Evolutionary conservation across 768 basidiomycete species (phyloP), one percentile per base, ranked within the genome.

Genomic region (Neoboletus brunneissimus): DNA sequence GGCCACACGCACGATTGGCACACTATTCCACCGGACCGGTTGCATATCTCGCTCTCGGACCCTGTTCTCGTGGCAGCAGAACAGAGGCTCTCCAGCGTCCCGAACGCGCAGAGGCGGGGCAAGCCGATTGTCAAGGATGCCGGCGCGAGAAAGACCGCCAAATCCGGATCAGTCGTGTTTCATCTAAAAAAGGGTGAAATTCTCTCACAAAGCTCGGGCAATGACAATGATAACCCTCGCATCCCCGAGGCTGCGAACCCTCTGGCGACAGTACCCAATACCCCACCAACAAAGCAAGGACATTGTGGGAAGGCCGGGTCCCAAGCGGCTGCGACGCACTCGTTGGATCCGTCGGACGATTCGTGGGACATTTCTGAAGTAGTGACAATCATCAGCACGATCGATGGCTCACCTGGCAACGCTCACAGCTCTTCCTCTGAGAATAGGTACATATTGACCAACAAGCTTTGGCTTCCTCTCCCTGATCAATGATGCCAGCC

Each of bases 61-160:
- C 60, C 68, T 35, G 59, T 65, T 34, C 61, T 68, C 51, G 54
- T 60, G 50, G 59, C 59, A 23, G 56, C 61, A 41, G 61, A 68
- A 31, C 50, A 51, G 38, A 48, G 42, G 22, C 54, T 67, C 5
- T 50, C 54, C 34, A 18, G 13, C 18, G 32, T 37, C 9, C 58
- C 52, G 13, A 40, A 42, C 37, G 18, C 46, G 18, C 45, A 54
- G 32, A 25, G 7, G 32, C 25, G 10, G 22, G 11, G 27, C 7
- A 35, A 8, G 23, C 18, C 11, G 32, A 44, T 37, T 3, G 31
- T 38, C 55, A 54, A 40, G 4, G 25, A 48, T 51, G 37, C 45
- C 12, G 37, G 40, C 42, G 35, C 52, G 35, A 44, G 29, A 40
- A 52, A 31, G 35, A n/a, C 47, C 31, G 15, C 23, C 22, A 42